phyloP scores from a whole-genome alignment of 176 grass and related monocot genomes.

The Zoysia japonica region DNA sequence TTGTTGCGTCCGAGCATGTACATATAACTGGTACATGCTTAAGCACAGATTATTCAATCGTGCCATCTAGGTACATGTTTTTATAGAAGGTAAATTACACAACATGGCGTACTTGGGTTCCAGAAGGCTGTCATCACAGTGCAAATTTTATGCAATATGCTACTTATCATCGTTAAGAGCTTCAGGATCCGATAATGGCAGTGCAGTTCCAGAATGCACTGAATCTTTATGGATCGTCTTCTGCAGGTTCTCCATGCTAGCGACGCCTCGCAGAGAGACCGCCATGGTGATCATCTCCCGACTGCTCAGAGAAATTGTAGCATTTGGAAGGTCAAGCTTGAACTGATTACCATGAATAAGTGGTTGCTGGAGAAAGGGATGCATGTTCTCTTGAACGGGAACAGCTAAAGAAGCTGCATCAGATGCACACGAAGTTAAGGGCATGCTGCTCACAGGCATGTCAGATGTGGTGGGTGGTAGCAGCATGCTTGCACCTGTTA shows the following conservation, averaged over 20 bases:
- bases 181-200: constrained; percentile 30
- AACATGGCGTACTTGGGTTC: too few species aligned
- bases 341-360: constrained; percentile 16
- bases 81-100: too few species aligned
- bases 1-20: too few species aligned
- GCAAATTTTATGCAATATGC: constrained; percentile 1
- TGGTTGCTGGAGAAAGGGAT: constrained; percentile 37
- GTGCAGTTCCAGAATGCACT: constrained; percentile 7
- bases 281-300: constrained; percentile 13
- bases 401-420: constrained; percentile 46
- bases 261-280: constrained; percentile 31
- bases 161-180: constrained; percentile 6
- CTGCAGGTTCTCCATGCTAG: constrained; percentile 72
- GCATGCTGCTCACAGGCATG: constrained; percentile 39
- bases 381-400: constrained; percentile 31
- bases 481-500: constrained; percentile 45
- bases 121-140: not conserved
- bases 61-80: too few species aligned
- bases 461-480: constrained; percentile 42
- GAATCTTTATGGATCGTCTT: constrained; percentile 53
- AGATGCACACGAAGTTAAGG: constrained; percentile 41
- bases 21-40: too few species aligned
- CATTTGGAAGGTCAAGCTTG: constrained; percentile 26
- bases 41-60: too few species aligned
- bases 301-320: not conserved